Conservation (phyloP, 2,329 filamentous ascomycete species). For the Venturia nashicola region DNA sequence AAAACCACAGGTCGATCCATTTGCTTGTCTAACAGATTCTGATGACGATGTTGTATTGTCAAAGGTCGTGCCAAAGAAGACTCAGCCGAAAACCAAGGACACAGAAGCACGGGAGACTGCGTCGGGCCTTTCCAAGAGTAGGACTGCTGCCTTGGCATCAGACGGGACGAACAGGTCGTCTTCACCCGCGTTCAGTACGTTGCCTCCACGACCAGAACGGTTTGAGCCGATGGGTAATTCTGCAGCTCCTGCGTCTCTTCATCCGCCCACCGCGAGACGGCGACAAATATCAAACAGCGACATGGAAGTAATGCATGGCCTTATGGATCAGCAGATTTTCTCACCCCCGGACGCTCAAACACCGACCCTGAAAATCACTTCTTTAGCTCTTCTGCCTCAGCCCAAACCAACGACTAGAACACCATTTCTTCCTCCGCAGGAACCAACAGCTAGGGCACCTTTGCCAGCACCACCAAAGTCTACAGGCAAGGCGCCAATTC, state of each 20-base stretch:
- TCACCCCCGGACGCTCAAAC: neutral
- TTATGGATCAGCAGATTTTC: conserved; percentile 17
- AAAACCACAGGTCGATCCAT: neutral
- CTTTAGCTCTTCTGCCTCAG: neutral
- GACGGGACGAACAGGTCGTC: conserved; percentile 6
- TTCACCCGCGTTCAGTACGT: neutral
- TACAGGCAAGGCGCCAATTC: neutral
- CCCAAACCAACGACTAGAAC: neutral
- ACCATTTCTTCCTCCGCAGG: neutral
- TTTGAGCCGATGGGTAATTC: conserved; percentile 15
- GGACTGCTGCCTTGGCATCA: conserved; percentile 8
- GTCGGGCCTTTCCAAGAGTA: neutral
- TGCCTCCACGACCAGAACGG: neutral
- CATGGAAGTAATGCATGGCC: conserved; percentile 17
- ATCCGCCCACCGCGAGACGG: neutral
- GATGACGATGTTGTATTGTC: neutral
- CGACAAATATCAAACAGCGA: conserved; percentile 11
- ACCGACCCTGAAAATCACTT: neutral
- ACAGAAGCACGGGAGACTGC: neutral
- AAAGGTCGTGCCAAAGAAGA: neutral
- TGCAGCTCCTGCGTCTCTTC: conserved; percentile 7
- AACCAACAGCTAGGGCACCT: neutral
- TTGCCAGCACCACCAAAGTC: neutral
- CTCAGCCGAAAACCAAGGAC: conserved; percentile 4
- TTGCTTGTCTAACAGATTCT: neutral